Conservation (phyloP, 345 rosid species). For the Garcia nutans region DNA sequence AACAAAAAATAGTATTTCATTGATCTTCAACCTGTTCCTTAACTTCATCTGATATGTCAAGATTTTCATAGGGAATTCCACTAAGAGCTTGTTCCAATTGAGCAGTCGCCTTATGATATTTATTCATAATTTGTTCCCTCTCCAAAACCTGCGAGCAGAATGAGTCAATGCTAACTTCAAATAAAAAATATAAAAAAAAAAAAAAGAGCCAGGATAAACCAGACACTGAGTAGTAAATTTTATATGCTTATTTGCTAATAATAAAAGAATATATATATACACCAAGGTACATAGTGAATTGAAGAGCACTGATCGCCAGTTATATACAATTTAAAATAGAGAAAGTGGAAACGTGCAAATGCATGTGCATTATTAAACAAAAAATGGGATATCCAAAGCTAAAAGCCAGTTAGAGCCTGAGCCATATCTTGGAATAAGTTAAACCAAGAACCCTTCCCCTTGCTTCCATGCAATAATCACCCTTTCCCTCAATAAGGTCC, state of each 20-base stretch:
- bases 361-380: not conserved
- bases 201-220: not conserved
- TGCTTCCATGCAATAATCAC: not conserved
- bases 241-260: not conserved
- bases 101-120: slow-evolving; percentile 61
- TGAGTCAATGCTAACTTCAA: slow-evolving; percentile 1
- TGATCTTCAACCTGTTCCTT: slow-evolving; percentile 73
- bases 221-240: not conserved
- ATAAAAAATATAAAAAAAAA: not conserved
- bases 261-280: not conserved
- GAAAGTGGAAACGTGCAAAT: not conserved
- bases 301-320: not conserved
- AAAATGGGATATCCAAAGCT: not conserved
- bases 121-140: slow-evolving; percentile 70
- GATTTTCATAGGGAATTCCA: slow-evolving; percentile 59
- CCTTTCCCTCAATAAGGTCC: not conserved
- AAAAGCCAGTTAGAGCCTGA: not conserved
- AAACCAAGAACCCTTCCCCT: not conserved
- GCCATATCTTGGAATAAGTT: not conserved
- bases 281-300: not conserved
- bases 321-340: not conserved
- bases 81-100: slow-evolving; percentile 70
- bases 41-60: slow-evolving; percentile 95
- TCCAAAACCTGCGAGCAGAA: slow-evolving; percentile 64
- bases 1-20: not conserved